Conservation (phyloP, 176 grass and related monocot species). For the Oryza officinalis region DNA sequence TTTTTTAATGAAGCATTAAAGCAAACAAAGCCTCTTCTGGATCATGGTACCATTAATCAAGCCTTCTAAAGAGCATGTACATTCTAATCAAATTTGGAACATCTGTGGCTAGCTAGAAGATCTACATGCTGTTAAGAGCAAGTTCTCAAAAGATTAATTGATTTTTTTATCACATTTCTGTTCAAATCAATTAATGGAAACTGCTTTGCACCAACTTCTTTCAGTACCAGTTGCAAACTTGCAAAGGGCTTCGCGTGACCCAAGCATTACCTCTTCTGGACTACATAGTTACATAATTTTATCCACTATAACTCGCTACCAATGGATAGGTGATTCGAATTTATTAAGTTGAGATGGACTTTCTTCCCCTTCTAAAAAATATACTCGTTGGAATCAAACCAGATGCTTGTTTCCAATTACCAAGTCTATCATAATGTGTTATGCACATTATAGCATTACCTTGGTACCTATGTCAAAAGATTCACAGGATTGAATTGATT, state of each 20-base stretch:
- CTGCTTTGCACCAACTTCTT: not conserved
- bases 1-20: not conserved
- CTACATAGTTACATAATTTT: not conserved
- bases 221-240: not conserved
- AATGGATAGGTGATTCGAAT: conserved; percentile 14
- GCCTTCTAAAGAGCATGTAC: not conserved
- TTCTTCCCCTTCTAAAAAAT: not conserved
- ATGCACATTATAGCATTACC: not conserved
- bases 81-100: not conserved
- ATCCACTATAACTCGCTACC: not conserved
- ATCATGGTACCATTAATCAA: not conserved
- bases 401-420: not conserved
- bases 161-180: not conserved
- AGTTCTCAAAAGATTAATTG: not conserved
- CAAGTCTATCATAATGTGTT: not conserved
- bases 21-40: not conserved
- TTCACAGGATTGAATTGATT: not conserved
- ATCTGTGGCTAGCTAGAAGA: not conserved
- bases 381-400: not conserved
- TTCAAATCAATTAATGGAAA: not conserved
- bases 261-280: not conserved
- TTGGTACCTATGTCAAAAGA: not conserved
- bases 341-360: not conserved
- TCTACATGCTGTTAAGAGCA: not conserved
- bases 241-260: not conserved